These are phyloP conservation scores for Westerdykella ornata DNA, from an alignment of 2,329 filamentous ascomycete genomes.

Conservation along the genomic window DNA sequence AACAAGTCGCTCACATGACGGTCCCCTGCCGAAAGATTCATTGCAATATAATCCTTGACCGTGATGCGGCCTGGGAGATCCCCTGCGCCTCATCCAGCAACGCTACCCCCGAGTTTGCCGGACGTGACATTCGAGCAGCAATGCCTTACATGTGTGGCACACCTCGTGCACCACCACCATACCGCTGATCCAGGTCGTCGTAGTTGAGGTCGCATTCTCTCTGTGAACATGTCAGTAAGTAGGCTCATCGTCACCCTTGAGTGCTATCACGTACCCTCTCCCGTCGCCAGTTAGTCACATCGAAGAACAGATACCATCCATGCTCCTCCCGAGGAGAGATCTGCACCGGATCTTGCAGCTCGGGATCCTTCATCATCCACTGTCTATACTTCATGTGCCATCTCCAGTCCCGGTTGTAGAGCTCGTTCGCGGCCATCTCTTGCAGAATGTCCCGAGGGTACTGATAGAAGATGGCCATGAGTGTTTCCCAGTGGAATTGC, in stretches of 20 bases:
- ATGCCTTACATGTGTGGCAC: conserved; percentile 18
- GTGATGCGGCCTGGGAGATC: no score
- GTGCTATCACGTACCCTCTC: conserved; percentile 38
- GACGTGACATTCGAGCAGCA: background rate
- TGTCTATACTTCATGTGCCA: conserved; percentile 50
- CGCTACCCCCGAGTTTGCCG: no score
- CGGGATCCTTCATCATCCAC: conserved; percentile 51
- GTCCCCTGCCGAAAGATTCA: no score
- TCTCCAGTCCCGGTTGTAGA: conserved; percentile 49
- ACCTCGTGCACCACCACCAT: conserved; percentile 32
- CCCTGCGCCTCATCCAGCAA: no score
- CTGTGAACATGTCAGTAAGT: conserved; percentile 24
- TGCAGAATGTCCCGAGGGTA: conserved; percentile 60
- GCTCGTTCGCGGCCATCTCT: conserved; percentile 57
- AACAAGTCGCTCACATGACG: no score
- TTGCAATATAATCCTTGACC: no score
- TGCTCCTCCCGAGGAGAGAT: conserved; percentile 45
- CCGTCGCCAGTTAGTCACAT: conserved; percentile 48
- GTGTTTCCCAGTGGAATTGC: conserved; percentile 57
- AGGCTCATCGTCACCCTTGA: background rate
- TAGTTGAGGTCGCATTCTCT: conserved; percentile 49
- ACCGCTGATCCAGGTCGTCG: conserved; percentile 45
- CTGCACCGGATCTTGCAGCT: conserved; percentile 39
- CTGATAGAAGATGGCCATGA: conserved; percentile 65
- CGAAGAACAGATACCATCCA: conserved; percentile 51